Conservation (phyloP, 2,329 filamentous ascomycete genomes). For the Fonsecaea multimorphosa region DNA sequence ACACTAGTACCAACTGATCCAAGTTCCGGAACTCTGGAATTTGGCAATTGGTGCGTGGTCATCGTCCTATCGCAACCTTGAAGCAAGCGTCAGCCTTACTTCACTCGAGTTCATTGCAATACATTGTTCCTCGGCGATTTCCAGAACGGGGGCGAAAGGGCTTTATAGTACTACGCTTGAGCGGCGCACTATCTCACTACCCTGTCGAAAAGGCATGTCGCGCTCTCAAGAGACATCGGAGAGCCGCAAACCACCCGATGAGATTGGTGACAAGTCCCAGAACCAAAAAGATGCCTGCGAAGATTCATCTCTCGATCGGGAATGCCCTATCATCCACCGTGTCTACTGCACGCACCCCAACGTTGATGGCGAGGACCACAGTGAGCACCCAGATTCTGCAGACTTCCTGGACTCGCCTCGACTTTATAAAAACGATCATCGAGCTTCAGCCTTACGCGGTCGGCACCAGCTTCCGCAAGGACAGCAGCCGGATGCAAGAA, state of each 20-base stretch:
- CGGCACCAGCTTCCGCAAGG: neutral
- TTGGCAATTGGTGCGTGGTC: too few relatives aligned
- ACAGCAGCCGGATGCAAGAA: neutral
- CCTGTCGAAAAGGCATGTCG: neutral
- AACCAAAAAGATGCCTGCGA: neutral
- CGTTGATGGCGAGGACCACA: neutral
- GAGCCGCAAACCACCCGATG: neutral
- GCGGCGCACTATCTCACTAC: neutral
- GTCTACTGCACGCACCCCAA: neutral
- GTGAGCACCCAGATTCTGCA: neutral
- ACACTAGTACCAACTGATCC: neutral
- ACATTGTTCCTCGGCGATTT: neutral
- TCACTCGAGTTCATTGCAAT: neutral
- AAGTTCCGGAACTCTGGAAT: too few relatives aligned
- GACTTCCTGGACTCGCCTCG: neutral
- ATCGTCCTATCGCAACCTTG: neutral
- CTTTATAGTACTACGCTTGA: neutral
- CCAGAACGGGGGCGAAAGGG: neutral
- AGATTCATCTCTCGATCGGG: neutral
- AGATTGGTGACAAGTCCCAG: neutral
- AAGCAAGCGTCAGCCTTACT: neutral
- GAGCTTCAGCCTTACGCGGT: neutral
- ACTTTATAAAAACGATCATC: neutral
- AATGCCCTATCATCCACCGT: neutral
- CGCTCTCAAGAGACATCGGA: neutral